phyloP scores from a whole-genome alignment of 805 yeast genomes.

The Ogataea parapolymorpha region DNA sequence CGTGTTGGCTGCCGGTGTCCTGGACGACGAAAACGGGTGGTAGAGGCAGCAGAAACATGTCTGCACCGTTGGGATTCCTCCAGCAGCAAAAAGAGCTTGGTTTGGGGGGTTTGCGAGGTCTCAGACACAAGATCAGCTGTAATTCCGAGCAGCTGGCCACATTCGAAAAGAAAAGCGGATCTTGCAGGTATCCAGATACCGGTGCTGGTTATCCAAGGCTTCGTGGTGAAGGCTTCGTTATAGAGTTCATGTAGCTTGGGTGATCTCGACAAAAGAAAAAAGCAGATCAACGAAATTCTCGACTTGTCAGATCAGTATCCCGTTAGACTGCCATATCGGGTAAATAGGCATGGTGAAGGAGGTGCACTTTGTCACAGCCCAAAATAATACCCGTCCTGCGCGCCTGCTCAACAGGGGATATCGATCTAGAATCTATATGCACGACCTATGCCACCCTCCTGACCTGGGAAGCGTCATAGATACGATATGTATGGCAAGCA shows the following conservation, averaged over 20 bases:
- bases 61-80: background rate
- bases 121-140: too few relatives aligned
- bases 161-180: background rate
- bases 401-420: background rate
- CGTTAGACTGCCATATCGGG: background rate
- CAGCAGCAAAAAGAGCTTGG: background rate
- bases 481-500: background rate
- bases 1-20: constrained; percentile 2
- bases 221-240: too few relatives aligned
- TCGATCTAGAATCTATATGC: background rate
- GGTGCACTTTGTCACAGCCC: constrained; percentile 1
- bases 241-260: background rate
- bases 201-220: background rate
- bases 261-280: background rate
- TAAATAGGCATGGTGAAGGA: background rate
- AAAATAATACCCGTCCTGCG: background rate
- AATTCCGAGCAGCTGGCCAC: too few relatives aligned
- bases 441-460: background rate
- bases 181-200: background rate
- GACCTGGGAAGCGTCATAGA: background rate
- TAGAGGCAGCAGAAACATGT: background rate
- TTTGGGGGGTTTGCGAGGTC: too few relatives aligned
- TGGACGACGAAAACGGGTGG: background rate
- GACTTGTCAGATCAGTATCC: background rate
- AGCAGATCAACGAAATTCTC: background rate